phyloP scores from a whole-genome alignment of 805 yeast genomes.

The Candida incommunis region DNA sequence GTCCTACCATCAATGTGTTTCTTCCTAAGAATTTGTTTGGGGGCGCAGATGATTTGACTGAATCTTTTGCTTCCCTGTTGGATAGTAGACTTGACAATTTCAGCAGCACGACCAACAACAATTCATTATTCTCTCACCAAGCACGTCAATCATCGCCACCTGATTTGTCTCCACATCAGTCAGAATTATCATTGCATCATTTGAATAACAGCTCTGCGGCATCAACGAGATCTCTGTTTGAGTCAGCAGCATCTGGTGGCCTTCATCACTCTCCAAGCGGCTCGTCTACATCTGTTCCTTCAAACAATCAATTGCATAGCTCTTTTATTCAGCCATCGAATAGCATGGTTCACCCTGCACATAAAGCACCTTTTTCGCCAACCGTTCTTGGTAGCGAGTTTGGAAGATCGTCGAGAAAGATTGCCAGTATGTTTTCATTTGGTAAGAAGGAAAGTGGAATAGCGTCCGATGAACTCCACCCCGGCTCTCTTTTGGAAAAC shows the following conservation, averaged over 20 bases:
- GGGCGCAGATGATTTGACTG: conserved; percentile 14
- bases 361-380: too few species aligned
- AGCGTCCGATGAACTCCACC: background rate
- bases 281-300: background rate
- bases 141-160: background rate
- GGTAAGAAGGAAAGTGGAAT: background rate
- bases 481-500: background rate
- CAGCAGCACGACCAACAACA: background rate
- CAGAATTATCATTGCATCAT: background rate
- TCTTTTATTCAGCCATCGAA: background rate
- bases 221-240: background rate
- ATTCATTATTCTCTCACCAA: background rate
- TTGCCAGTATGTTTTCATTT: background rate
- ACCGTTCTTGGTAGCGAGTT: background rate
- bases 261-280: background rate
- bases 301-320: background rate
- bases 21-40: conserved; percentile 24
- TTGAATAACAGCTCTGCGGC: background rate
- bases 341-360: too few species aligned
- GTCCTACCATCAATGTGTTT: conserved; percentile 23
- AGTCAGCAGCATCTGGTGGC: background rate
- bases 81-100: background rate
- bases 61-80: conserved; percentile 8
- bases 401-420: background rate
- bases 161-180: background rate